Conservation (phyloP, 331 rosid genomes). For the Quercus lobata region DNA sequence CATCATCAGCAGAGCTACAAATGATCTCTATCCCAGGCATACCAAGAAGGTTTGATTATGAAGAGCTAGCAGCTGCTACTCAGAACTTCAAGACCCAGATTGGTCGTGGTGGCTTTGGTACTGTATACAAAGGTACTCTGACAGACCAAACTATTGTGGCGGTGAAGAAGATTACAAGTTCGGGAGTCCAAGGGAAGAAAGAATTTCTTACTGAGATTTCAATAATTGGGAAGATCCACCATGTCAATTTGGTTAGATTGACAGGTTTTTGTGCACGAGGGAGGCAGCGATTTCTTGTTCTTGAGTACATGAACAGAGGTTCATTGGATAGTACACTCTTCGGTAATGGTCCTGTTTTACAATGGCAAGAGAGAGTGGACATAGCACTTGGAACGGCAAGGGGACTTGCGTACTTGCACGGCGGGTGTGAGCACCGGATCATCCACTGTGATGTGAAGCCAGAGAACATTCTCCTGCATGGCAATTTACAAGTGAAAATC, state of each 20-base stretch:
- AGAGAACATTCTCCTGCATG: constrained; percentile 81
- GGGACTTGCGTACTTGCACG: constrained; percentile 84
- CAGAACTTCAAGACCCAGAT: constrained; percentile 62
- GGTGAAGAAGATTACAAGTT: constrained; percentile 70
- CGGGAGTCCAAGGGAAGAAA: constrained; percentile 69
- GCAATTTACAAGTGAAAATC: constrained; percentile 65
- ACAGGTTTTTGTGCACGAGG: constrained; percentile 81
- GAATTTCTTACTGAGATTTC: constrained; percentile 94
- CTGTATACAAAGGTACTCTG: constrained; percentile 72
- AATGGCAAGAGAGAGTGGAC: constrained; percentile 79
- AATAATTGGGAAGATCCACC: constrained; percentile 78
- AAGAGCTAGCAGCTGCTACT: constrained; percentile 70
- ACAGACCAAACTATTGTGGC: constrained; percentile 69
- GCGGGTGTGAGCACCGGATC: constrained; percentile 72
- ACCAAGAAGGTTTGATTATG: constrained; percentile 69
- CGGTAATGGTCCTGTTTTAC: constrained; percentile 65
- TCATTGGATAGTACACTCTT: constrained; percentile 74
- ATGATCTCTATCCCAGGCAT: constrained; percentile 75
- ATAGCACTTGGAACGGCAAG: constrained; percentile 90
- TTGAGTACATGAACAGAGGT: constrained; percentile 85
- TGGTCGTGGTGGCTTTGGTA: constrained; percentile 85
- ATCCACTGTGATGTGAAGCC: constrained; percentile 93
- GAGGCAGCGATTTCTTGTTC: constrained; percentile 65
- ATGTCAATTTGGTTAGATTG: constrained; percentile 72
- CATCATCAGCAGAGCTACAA: constrained; percentile 58